Evolutionary conservation across 2,329 filamentous ascomycete genomes (phyloP).

Genomic region (Colletotrichum lupini): DNA sequence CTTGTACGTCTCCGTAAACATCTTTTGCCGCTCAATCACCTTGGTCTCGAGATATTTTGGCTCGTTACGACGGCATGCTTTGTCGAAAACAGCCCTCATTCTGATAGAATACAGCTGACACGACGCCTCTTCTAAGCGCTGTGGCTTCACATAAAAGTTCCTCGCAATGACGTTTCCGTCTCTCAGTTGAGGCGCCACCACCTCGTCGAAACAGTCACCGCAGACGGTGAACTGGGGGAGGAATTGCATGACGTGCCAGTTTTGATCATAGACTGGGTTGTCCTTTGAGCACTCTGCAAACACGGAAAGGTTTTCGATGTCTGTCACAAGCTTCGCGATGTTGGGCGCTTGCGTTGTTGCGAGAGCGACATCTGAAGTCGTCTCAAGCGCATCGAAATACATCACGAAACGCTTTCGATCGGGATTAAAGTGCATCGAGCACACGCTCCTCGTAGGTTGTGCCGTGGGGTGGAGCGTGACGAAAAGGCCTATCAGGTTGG

Average conservation of each 20-base stretch:
- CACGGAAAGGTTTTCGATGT: constrained; percentile 68
- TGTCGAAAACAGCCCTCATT: constrained; percentile 80
- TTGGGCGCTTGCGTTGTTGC: constrained; percentile 61
- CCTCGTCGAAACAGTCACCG: constrained; percentile 84
- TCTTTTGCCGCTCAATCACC: constrained; percentile 67
- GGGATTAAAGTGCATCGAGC: constrained; percentile 72
- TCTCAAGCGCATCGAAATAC: constrained; percentile 72
- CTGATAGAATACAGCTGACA: constrained; percentile 86
- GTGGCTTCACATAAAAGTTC: constrained; percentile 72
- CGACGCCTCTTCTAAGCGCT: constrained; percentile 63
- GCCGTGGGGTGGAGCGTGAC: constrained; percentile 59
- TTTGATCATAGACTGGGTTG: constrained; percentile 67
- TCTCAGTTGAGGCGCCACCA: constrained; percentile 76
- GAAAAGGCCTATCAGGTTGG: constrained; percentile 76
- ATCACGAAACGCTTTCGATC: constrained; percentile 65
- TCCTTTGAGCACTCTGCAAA: constrained; percentile 74
- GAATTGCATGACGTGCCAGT: constrained; percentile 83
- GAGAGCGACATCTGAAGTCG: constrained; percentile 62
- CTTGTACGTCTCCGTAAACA: constrained; percentile 69
- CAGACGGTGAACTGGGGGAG: constrained; percentile 86
- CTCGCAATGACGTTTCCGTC: constrained; percentile 66
- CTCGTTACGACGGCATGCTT: constrained; percentile 75
- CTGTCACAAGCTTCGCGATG: constrained; percentile 70
- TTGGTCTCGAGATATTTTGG: constrained; percentile 69
- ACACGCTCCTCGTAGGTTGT: constrained; percentile 64